Evolutionary conservation across 768 basidiomycete species (phyloP).

Genomic region (Mycena venus): DNA sequence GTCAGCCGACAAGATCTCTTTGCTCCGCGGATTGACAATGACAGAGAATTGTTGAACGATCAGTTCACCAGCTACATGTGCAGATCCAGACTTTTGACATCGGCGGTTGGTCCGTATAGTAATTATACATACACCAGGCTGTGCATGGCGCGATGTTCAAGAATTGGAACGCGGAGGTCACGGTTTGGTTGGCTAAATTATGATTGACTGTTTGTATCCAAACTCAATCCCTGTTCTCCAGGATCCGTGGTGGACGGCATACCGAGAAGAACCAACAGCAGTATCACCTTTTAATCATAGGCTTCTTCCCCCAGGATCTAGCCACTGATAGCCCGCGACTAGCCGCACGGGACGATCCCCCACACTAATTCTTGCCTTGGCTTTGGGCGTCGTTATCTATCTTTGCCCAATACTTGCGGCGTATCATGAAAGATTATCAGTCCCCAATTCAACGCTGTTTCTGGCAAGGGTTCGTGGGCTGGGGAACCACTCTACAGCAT

Average conservation of each 20-base stretch:
- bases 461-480: slow-evolving; percentile 38
- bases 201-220: slow-evolving; percentile 35
- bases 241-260: slow-evolving; percentile 12
- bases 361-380: not conserved
- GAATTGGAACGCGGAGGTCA: not conserved
- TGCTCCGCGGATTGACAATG: not conserved
- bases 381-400: not conserved
- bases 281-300: not conserved
- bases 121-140: not conserved
- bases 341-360: too few relatives aligned
- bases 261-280: slow-evolving; percentile 13
- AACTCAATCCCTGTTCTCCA: slow-evolving; percentile 21
- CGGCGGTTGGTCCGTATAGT: slow-evolving; percentile 4
- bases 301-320: not conserved
- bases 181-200: slow-evolving; percentile 15
- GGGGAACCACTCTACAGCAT: slow-evolving; percentile 36
- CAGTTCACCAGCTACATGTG: slow-evolving; percentile 22
- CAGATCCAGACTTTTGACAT: slow-evolving; percentile 21
- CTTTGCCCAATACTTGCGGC: not conserved
- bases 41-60: slow-evolving; percentile 4
- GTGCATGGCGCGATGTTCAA: not conserved
- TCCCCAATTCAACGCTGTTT: slow-evolving; percentile 24
- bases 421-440: slow-evolving; percentile 27
- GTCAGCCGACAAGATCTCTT: slow-evolving; percentile 19
- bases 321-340: not conserved